These are phyloP conservation scores for Drechslera avenae DNA, from an alignment of 2,329 filamentous ascomycete species.

Conservation along the genomic window DNA sequence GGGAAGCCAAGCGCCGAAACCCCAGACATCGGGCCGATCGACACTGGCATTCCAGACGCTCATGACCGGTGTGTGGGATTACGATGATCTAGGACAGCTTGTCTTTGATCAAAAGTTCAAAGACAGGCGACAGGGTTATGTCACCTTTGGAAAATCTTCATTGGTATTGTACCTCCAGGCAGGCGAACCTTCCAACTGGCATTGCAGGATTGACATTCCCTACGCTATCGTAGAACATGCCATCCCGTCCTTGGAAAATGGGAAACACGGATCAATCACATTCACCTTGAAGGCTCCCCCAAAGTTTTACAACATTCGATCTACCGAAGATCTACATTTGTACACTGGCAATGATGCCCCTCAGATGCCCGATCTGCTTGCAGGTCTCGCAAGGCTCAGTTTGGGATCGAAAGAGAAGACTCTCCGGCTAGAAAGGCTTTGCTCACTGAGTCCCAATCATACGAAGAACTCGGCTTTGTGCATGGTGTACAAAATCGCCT, in stretches of 20 bases:
- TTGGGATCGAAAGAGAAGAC: conserved; percentile 2
- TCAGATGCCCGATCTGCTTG: neutral
- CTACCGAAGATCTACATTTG: conserved; percentile 25
- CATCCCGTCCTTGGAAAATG: conserved; percentile 31
- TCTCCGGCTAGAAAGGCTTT: conserved; percentile 36
- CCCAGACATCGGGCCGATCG: conserved; percentile 16
- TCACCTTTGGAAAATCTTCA: conserved; percentile 46
- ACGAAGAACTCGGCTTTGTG: conserved; percentile 52
- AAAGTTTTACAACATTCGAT: conserved; percentile 43
- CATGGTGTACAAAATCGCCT: conserved; percentile 56
- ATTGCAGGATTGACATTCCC: conserved; percentile 50
- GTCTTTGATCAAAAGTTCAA: conserved; percentile 51
- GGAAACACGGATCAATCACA: conserved; percentile 31
- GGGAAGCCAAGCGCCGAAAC: conserved; percentile 7
- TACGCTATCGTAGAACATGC: conserved; percentile 51
- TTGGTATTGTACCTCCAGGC: conserved; percentile 27
- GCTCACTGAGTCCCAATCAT: conserved; percentile 46
- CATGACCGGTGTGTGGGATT: conserved; percentile 52
- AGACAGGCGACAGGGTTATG: conserved; percentile 49
- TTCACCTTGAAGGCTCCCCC: conserved; percentile 49
- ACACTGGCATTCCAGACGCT: conserved; percentile 36
- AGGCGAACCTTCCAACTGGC: conserved; percentile 18
- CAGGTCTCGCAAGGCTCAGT: conserved; percentile 8
- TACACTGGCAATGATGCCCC: conserved; percentile 19
- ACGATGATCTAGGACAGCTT: conserved; percentile 33